phyloP scores from a whole-genome alignment of 2,329 filamentous ascomycete species.

The Rhynchosporium graminicola region DNA sequence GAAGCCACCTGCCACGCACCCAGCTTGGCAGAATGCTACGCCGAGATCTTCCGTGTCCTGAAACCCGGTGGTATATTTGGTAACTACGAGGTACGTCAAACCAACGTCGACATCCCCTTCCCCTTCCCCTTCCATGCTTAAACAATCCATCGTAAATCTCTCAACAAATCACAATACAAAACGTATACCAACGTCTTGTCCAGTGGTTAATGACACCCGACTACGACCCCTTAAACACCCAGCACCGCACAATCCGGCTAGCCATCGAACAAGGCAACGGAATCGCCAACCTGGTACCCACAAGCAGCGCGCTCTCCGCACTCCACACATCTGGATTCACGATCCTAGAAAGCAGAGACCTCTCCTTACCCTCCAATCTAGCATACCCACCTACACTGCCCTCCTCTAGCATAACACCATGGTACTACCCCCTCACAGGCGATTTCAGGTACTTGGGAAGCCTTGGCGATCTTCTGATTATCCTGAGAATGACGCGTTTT shows the following conservation, averaged over 20 bases:
- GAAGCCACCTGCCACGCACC: conserved; percentile 97
- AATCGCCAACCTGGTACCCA: conserved; percentile 95
- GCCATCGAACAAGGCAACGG: conserved; percentile 95
- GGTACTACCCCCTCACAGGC: conserved; percentile 92
- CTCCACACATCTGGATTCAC: conserved; percentile 88
- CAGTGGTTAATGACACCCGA: conserved; percentile 93
- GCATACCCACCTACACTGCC: conserved; percentile 40
- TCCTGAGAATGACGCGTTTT: conserved; percentile 85
- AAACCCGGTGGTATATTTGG: conserved; percentile 96
- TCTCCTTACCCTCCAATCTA: conserved; percentile 52
- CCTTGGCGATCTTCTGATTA: conserved; percentile 77
- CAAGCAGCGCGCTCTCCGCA: conserved; percentile 77
- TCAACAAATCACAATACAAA: not conserved
- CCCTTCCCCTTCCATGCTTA: not conserved
- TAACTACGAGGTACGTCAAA: conserved; percentile 70
- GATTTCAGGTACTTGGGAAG: conserved; percentile 81
- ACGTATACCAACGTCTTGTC: not conserved
- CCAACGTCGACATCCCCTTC: not conserved
- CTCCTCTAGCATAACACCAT: conserved; percentile 73
- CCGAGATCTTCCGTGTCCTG: conserved; percentile 89
- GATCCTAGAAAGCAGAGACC: conserved; percentile 79
- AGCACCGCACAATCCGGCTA: conserved; percentile 86
- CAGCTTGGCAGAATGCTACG: conserved; percentile 86
- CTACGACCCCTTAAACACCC: conserved; percentile 85
- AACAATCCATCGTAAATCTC: not conserved